Conservation (phyloP, 2,329 filamentous ascomycete genomes). For the Piedraia hortae region DNA sequence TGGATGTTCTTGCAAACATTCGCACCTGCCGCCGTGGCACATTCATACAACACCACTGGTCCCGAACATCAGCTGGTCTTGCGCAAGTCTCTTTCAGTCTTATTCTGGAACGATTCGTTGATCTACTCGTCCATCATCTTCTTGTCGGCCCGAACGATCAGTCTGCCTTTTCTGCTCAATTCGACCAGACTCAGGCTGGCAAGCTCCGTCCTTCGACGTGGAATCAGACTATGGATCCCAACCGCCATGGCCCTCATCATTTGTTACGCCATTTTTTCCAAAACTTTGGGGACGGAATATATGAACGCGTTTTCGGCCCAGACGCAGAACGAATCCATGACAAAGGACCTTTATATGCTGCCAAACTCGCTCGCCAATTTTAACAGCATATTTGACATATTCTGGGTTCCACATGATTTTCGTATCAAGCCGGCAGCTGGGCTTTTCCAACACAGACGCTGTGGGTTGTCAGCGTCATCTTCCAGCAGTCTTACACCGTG, state of each 20-base stretch:
- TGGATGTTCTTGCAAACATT: constrained; percentile 19
- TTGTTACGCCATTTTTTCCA: constrained; percentile 12
- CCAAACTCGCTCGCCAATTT: constrained; percentile 18
- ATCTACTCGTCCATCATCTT: constrained; percentile 20
- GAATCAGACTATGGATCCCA: constrained; percentile 18
- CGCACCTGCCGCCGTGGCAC: constrained; percentile 15
- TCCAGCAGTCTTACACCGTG: constrained; percentile 20
- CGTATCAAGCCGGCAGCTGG: constrained; percentile 14
- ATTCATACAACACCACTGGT: constrained; percentile 12
- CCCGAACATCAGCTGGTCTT: constrained; percentile 15
- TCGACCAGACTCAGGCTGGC: constrained; percentile 12
- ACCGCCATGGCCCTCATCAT: constrained; percentile 15
- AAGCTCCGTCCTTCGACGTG: constrained; percentile 15
- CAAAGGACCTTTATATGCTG: constrained; percentile 12
- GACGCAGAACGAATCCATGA: constrained; percentile 11
- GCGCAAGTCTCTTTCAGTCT: constrained; percentile 17
- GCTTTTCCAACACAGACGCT: constrained; percentile 19
- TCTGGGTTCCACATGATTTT: constrained; percentile 16
- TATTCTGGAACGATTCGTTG: constrained; percentile 20
- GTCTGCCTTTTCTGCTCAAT: constrained; percentile 5
- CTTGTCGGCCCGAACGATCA: constrained; percentile 17
- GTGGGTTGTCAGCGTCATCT: constrained; percentile 18
- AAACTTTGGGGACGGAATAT: constrained; percentile 6
- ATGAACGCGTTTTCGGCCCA: constrained; percentile 12
- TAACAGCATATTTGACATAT: constrained; percentile 20